Evolutionary conservation across 192 early-diverging fungal species (phyloP).

Genomic region (Coemansia sp.): DNA sequence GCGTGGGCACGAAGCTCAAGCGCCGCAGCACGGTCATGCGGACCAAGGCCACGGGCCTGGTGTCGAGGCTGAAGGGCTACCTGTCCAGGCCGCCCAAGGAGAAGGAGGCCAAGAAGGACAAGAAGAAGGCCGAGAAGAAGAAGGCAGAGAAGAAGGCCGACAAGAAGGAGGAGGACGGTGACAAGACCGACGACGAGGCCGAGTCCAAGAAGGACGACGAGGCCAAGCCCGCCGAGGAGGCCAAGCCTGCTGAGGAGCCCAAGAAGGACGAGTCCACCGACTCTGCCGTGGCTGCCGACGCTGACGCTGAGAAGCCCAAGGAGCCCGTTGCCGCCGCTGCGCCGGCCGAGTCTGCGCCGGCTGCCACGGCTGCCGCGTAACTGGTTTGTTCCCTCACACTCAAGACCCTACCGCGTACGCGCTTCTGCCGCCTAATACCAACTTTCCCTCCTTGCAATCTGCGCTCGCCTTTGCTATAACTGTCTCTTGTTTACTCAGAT

Average conservation of each 20-base stretch:
- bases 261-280: slow-evolving; percentile 4
- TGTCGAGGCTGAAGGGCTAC: slow-evolving; percentile 38
- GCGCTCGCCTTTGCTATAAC: not conserved
- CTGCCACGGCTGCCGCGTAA: slow-evolving; percentile 45
- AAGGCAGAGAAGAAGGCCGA: slow-evolving; percentile 9
- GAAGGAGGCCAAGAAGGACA: not conserved
- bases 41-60: slow-evolving; percentile 36
- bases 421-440: not conserved
- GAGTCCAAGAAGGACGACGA: slow-evolving; percentile 7
- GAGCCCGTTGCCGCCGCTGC: slow-evolving; percentile 17
- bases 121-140: not conserved
- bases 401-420: not conserved
- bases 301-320: slow-evolving; percentile 8
- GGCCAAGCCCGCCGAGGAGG: slow-evolving; percentile 16
- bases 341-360: slow-evolving; percentile 22
- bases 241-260: slow-evolving; percentile 15
- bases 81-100: slow-evolving; percentile 34
- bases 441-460: not conserved
- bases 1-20: slow-evolving; percentile 37
- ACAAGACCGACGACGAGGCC: slow-evolving; percentile 2
- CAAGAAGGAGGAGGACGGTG: slow-evolving; percentile 9
- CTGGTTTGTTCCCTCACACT: slow-evolving; percentile 10
- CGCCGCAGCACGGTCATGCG: slow-evolving; percentile 39
- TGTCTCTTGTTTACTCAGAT: too few relatives aligned
- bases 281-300: not conserved